Percentiles rank a stretch among this genome's conserved stretches.
phyloP scores from a whole-genome alignment of 495 filamentous ascomycete species.

The Stereocaulon alpinum region DNA sequence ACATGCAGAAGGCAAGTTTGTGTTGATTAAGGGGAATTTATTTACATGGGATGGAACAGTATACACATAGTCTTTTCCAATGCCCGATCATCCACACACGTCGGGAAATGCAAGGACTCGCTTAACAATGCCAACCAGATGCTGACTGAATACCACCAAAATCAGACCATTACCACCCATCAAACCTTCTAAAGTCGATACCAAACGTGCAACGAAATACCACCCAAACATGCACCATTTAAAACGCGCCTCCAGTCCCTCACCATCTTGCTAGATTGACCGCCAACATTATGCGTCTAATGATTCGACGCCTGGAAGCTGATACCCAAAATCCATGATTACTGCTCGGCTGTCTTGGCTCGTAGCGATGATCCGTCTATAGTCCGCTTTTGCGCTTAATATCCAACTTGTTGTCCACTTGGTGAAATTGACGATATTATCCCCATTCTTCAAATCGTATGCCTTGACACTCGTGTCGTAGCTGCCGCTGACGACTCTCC shows the following conservation, averaged over 20 bases:
- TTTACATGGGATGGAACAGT: conserved; percentile 1
- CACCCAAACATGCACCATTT: not conserved
- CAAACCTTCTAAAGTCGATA: not conserved
- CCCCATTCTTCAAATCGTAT: conserved; percentile 68
- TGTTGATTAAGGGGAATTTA: not conserved
- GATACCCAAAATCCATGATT: conserved; percentile 67
- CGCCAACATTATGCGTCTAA: conserved; percentile 33
- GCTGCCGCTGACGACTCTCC: conserved; percentile 76
- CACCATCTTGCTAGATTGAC: not conserved
- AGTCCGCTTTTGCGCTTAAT: conserved; percentile 87
- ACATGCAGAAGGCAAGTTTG: no score
- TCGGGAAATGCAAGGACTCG: not conserved
- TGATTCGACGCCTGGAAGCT: conserved; percentile 38
- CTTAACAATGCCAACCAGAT: not conserved
- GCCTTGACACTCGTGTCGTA: conserved; percentile 94
- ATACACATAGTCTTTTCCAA: not conserved
- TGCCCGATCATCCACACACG: not conserved
- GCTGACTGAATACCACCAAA: not conserved
- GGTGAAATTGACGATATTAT: conserved; percentile 62
- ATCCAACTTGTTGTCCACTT: conserved; percentile 96
- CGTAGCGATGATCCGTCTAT: conserved; percentile 82
- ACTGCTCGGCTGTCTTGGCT: conserved; percentile 85
- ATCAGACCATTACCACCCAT: not conserved
- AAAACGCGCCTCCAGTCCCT: no score
- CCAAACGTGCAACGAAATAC: no score